These are phyloP conservation scores for Trichomonascaceae sp. DNA, from an alignment of 1,139 yeast genomes.

Conservation along the genomic window DNA sequence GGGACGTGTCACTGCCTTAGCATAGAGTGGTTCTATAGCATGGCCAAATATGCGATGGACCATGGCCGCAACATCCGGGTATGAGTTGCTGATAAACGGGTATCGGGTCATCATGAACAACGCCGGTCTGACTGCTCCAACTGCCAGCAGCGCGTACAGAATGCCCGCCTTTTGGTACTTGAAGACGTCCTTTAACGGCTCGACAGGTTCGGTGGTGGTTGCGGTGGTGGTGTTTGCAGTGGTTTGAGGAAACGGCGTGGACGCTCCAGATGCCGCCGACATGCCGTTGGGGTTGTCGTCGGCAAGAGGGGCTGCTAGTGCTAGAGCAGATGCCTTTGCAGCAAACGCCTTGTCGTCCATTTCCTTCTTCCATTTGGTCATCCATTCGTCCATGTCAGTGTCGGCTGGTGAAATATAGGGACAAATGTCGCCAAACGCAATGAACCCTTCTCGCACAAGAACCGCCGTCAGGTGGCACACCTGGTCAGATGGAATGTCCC, in stretches of 20 bases:
- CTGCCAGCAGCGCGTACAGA: constrained; percentile 40
- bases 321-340: constrained; percentile 68
- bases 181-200: too few species aligned
- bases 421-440: constrained; percentile 53
- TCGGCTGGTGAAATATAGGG: constrained; percentile 38
- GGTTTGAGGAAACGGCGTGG: constrained; percentile 7
- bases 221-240: constrained; percentile 2
- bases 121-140: constrained; percentile 55
- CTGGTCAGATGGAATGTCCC: constrained; percentile 12
- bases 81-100: constrained; percentile 50
- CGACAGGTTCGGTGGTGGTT: background rate
- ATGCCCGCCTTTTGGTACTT: constrained; percentile 30
- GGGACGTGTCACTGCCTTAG: constrained; percentile 1
- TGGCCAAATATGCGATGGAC: constrained; percentile 37
- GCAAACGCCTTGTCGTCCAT: constrained; percentile 49
- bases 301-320: constrained; percentile 73
- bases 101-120: constrained; percentile 44
- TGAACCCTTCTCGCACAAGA: constrained; percentile 54
- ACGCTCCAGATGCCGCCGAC: background rate
- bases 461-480: constrained; percentile 36
- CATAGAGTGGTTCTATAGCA: constrained; percentile 40
- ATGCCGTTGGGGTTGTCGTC: constrained; percentile 39
- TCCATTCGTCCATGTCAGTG: constrained; percentile 31
- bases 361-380: constrained; percentile 35
- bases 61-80: constrained; percentile 37